Conservation (phyloP, 169 alveolate species). For the Hepatocystis sp. region DNA sequence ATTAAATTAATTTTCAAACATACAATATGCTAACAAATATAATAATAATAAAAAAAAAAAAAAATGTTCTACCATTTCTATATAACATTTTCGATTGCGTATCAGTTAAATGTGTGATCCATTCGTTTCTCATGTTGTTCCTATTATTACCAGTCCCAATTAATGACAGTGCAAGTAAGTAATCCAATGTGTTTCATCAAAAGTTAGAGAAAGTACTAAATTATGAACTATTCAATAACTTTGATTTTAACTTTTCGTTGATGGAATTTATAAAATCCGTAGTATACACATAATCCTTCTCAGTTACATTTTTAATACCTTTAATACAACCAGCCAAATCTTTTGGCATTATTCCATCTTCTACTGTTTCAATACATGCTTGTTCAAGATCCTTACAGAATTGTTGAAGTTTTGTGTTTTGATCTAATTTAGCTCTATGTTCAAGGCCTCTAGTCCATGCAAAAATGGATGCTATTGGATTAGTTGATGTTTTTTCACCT, state of each 20-base stretch:
- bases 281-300: constrained; percentile 74
- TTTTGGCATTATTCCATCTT: constrained; percentile 94
- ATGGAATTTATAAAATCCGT: constrained; percentile 80
- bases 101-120: too few relatives aligned
- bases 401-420: constrained; percentile 86
- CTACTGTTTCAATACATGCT: constrained; percentile 91
- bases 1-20: too few relatives aligned
- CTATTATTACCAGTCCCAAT: too few relatives aligned
- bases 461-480: constrained; percentile 95
- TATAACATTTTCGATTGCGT: too few relatives aligned
- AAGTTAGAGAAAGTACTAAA: too few relatives aligned
- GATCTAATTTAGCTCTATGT: constrained; percentile 91
- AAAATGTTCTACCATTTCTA: too few relatives aligned
- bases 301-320: constrained; percentile 75
- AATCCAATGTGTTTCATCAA: too few relatives aligned
- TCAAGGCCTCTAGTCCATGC: constrained; percentile 97
- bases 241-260: constrained; percentile 73
- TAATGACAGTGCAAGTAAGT: too few relatives aligned
- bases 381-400: constrained; percentile 92
- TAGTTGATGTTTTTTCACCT: constrained; percentile 95
- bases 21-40: too few relatives aligned
- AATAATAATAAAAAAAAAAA: too few relatives aligned
- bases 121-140: too few relatives aligned
- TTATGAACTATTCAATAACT: too few relatives aligned
- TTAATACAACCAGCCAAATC: constrained; percentile 89